Percentiles rank a stretch among this genome's conserved stretches.
These are phyloP conservation scores for Naematelia encephala DNA, from an alignment of 768 basidiomycete species.

Conservation along the genomic window DNA sequence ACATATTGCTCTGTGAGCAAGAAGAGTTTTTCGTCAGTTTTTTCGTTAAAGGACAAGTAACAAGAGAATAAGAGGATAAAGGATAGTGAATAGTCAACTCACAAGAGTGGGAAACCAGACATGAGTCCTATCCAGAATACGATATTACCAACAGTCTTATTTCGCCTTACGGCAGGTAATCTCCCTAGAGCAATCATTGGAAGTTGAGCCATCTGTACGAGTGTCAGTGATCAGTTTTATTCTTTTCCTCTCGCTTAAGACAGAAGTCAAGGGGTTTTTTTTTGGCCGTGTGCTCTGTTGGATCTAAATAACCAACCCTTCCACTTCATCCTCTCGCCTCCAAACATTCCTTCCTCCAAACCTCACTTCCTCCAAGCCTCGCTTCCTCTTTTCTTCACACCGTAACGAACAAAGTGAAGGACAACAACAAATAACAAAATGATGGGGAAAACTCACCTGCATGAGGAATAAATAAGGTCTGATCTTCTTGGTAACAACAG, in stretches of 20 bases:
- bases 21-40: neutral
- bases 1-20: conserved; percentile 7
- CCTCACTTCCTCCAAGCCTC: no score
- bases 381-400: no score
- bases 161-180: conserved; percentile 70
- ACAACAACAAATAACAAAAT: no score
- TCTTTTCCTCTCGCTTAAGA: no score
- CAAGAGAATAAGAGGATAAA: neutral
- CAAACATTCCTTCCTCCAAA: no score
- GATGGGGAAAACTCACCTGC: conserved; percentile 63
- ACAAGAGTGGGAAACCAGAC: conserved; percentile 82
- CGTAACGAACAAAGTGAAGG: no score
- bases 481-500: conserved; percentile 87
- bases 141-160: conserved; percentile 66
- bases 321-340: no score
- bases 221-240: neutral
- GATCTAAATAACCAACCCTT: no score
- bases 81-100: conserved; percentile 17
- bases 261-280: no score
- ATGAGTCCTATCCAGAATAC: conserved; percentile 89
- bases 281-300: no score
- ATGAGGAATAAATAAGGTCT: conserved; percentile 81
- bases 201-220: conserved; percentile 73
- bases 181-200: conserved; percentile 82
- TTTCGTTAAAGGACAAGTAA: neutral